Base-by-base conservation (phyloP, 345 rosid genomes). In the Cochlearia excelsa region DNA sequence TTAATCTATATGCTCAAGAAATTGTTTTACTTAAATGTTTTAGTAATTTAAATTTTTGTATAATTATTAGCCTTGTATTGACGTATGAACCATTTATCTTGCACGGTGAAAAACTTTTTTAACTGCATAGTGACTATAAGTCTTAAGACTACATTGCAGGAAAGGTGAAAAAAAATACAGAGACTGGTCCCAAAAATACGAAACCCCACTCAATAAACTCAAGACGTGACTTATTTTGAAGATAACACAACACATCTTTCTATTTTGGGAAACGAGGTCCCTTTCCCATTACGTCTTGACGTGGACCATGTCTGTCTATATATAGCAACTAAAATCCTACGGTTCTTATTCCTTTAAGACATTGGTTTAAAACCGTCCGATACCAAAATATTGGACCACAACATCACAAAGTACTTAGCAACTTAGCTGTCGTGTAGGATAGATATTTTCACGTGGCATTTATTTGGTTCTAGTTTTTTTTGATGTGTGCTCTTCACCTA, bases 401-500 rank as follows among this genome's bases (percentile, higher is more conserved):
- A 48, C 64, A 43, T 4, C 56, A 54, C 23, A 16, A 16, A 62
- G 74, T 70, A 62, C 55, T 51, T 2, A 2, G 68, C 57, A 31
- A 69, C 74, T 49, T 69, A 70, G 69, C 74, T 70, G 69, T 70
- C 69, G 57, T 70, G 68, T 70, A 70, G 74, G 69, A 42, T 35
- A 40, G 23, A 16, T 16, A 16, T 16, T 16, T 56, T 63, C 74
- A 70, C 74, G 68, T 63, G 74, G 69, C 74, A 70, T 70, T 70
- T 70, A 70, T 70, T 70, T 68, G 61, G 23, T 62, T 62, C 42
- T 68, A 50, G 26, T 68, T 51, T 42, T 42, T 68, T 61, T 38
- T 54, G 39, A 44, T 61, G 51, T 37, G 40, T 45, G 74, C 64
- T 70, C 74, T 53, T 62, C 51, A 16, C 23, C 23, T 16, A 16